Evolutionary conservation across 2,329 filamentous ascomycete genomes (phyloP), one percentile per base, ranked within the genome.

Genomic region (Exophiala sideris): DNA sequence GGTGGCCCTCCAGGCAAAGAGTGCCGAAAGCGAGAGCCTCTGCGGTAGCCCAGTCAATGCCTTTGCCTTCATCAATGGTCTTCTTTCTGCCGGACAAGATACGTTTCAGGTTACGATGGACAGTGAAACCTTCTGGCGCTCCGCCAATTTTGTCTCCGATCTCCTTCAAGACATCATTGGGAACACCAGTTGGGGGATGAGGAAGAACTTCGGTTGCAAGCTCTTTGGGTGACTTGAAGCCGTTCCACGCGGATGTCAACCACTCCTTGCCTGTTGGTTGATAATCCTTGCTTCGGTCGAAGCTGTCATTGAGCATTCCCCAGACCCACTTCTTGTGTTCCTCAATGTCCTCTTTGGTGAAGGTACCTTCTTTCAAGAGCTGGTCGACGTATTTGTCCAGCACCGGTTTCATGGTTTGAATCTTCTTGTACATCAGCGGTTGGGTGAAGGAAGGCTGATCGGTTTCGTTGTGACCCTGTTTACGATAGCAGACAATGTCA

Each of bases 311-410:
- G 54, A 99, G 81, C 91, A 97, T 97, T 59, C 89, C 89, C 94
- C 92, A 99, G 56, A 97, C 94, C 94, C 94, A 99, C 73, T 95
- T 89, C 82, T 95, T 96, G 81, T 99, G 94, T 80, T 99, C 94
- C 55, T 99, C 92, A 57, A 99, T 87, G 70, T 99, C 94, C 67
- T 94, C 91, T 77, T 96, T 92, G 64, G 89, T 96, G 77, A 99
- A 99, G 50, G 89, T 95, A 65, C 91, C 90, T 68, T 96, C 91
- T 59, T 90, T 80, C 40, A 96, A 79, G 50, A 99, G 85, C 79
- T 96, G 89, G 68, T 95, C 83, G 64, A 94, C 83, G 71, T 99
- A 99, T 67, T 89, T 89, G 69, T 95, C 87, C 56, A 99, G 85
- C 70, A 94, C 89, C 42, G 87, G 84, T 61, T 87, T 82, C 72